Percentiles rank a stretch among this genome's conserved stretches.
phyloP scores from a whole-genome alignment of 176 grass and related monocot species.

The Bolboschoenus planiculmis region DNA sequence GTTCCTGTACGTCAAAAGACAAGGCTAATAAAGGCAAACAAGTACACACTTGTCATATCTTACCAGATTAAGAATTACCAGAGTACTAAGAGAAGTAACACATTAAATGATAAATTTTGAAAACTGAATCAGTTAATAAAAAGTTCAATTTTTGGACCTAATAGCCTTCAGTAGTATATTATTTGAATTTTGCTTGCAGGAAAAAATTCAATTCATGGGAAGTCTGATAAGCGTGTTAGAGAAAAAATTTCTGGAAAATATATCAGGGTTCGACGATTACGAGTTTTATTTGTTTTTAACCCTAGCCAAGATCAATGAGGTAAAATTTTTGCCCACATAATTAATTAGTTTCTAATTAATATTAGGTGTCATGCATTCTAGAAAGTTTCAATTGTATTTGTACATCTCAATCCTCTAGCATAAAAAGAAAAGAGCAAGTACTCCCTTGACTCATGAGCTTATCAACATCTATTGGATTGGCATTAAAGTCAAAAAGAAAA shows the following conservation, averaged over 20 bases:
- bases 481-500: no score
- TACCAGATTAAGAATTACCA: neutral
- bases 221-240: constrained; percentile 35
- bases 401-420: no score
- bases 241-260: constrained; percentile 23
- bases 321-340: neutral
- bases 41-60: no score
- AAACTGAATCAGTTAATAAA: neutral
- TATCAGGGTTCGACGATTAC: constrained; percentile 3
- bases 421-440: no score
- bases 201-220: constrained; percentile 9
- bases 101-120: neutral
- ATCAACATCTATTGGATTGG: no score
- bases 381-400: no score
- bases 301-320: constrained; percentile 54
- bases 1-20: neutral
- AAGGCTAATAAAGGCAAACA: neutral
- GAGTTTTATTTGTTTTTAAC: constrained; percentile 45
- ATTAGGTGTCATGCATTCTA: neutral
- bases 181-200: neutral
- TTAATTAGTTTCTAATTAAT: neutral
- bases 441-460: no score
- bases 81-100: neutral
- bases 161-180: neutral
- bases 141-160: neutral